phyloP scores from a whole-genome alignment of 2,329 filamentous ascomycete species.

The Diaporthe vexans region DNA sequence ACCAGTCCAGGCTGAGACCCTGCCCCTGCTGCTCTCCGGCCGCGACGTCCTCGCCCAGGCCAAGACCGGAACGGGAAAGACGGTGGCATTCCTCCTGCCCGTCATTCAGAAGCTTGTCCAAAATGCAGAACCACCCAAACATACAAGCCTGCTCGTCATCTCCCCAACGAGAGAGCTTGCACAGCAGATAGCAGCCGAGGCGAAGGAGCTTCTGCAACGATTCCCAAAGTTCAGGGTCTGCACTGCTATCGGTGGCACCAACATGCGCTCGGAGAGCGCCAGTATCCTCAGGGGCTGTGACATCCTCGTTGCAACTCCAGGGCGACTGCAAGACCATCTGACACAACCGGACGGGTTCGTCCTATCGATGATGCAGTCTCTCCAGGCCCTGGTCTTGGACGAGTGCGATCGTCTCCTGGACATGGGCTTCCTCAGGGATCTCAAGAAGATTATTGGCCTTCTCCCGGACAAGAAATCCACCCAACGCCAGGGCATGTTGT shows the following conservation, averaged over 20 bases:
- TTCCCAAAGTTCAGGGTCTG: conserved; percentile 82
- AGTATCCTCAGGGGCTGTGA: conserved; percentile 81
- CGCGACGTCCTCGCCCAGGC: conserved; percentile 80
- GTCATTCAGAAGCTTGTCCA: conserved; percentile 82
- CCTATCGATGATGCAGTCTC: conserved; percentile 72
- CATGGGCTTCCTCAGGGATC: conserved; percentile 85
- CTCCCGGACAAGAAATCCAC: conserved; percentile 74
- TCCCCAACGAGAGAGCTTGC: conserved; percentile 80
- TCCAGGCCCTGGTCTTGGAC: conserved; percentile 88
- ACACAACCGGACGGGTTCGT: conserved; percentile 79
- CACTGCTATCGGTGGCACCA: conserved; percentile 83
- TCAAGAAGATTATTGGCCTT: conserved; percentile 81
- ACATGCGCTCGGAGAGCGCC: conserved; percentile 79
- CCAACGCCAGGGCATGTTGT: conserved; percentile 81
- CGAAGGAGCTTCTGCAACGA: conserved; percentile 77
- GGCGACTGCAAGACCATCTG: conserved; percentile 83
- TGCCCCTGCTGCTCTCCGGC: conserved; percentile 62
- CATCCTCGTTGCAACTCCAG: conserved; percentile 85
- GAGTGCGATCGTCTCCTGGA: conserved; percentile 95
- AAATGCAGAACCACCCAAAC: conserved; percentile 54
- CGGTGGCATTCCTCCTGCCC: conserved; percentile 86
- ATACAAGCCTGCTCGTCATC: conserved; percentile 71
- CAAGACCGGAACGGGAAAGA: conserved; percentile 91
- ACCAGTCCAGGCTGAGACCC: conserved; percentile 67
- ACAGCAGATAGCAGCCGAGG: conserved; percentile 79